Evolutionary conservation across 2,329 filamentous ascomycete species (phyloP), one percentile per base, ranked within the genome.

Genomic region (Chalaropsis ovoidea): DNA sequence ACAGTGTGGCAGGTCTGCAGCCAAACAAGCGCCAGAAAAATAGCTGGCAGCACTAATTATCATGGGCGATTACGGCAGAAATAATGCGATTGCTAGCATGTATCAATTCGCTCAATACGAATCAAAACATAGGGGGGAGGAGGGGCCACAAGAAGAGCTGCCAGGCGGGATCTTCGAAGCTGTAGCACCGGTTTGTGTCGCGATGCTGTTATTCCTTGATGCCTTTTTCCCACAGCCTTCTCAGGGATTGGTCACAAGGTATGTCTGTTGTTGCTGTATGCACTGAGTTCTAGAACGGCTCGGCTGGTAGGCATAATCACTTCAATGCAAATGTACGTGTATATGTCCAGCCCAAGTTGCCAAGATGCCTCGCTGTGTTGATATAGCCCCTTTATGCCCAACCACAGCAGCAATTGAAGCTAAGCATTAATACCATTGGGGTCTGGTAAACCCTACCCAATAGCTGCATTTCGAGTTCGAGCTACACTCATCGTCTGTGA

Each of bases 311-410:
- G 8, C 35, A 39, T 39, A 6, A 39, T 10, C 2, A 39, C 35
- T 39, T 6, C 8, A 39, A 10, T 7, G 8, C 8, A 39, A 39
- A 39, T 39, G 35, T 8, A 39, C 35, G 35, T 39, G 35, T 39
- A 39, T 5, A 39, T 6, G 35, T 39, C 35, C 35, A 39, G 8
- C 3, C 35, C 35, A 10, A 39, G 47, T 24, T 24, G 47, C 19
- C 47, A 24, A 24, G 8, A 24, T 24, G 47, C 10, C 19, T 52
- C 15, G 47, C 47, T 52, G 10, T 5, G 47, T 6, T 52, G 24
- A 52, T 52, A 10, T 24, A 17, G 47, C 54, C 52, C 54, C 54
- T 58, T 58, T 58, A 58, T 58, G 54, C 31, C 54, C 54, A 58
- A 27, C 54, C 54, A 58, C 54, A 58, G n/a, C 8, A 35, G 4